These are phyloP conservation scores for Cucurbita argyrosperma DNA, from an alignment of 306 rosid genomes.

Conservation along the genomic window DNA sequence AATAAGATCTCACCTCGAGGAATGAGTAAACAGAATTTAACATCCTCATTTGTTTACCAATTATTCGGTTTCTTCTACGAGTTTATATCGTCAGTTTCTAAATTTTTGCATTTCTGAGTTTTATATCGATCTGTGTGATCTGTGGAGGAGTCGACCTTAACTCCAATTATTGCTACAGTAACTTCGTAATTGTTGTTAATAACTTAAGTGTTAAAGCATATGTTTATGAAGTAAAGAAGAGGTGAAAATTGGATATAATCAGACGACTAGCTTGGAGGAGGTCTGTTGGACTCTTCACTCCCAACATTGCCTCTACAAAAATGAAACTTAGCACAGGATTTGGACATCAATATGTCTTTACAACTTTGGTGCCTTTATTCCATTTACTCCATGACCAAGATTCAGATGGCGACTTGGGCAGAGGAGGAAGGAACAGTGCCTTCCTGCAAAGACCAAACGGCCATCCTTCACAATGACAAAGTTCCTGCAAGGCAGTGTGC, in stretches of 20 bases:
- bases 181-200: not conserved
- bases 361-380: constrained; percentile 25
- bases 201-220: not conserved
- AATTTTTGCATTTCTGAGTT: not conserved
- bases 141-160: not conserved
- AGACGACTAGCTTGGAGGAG: not conserved
- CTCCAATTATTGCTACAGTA: not conserved
- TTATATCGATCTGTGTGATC: not conserved
- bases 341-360: constrained; percentile 9
- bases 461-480: constrained; percentile 88
- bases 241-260: not conserved
- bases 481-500: constrained; percentile 53
- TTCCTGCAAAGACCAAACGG: constrained; percentile 80
- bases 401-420: constrained; percentile 74
- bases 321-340: not conserved
- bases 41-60: not conserved
- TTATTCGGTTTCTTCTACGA: not conserved
- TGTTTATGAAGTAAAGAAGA: not conserved
- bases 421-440: constrained; percentile 84
- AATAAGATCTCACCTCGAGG: constrained; percentile 36
- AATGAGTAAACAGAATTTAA: constrained; percentile 9
- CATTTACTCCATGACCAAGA: constrained; percentile 66
- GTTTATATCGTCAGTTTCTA: not conserved
- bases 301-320: not conserved
- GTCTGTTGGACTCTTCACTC: not conserved